A percentile compares a stretch with the other conserved stretches of the same genome.
phyloP scores from a whole-genome alignment of 2,329 filamentous ascomycete species.

The Ophiostoma australiae region DNA sequence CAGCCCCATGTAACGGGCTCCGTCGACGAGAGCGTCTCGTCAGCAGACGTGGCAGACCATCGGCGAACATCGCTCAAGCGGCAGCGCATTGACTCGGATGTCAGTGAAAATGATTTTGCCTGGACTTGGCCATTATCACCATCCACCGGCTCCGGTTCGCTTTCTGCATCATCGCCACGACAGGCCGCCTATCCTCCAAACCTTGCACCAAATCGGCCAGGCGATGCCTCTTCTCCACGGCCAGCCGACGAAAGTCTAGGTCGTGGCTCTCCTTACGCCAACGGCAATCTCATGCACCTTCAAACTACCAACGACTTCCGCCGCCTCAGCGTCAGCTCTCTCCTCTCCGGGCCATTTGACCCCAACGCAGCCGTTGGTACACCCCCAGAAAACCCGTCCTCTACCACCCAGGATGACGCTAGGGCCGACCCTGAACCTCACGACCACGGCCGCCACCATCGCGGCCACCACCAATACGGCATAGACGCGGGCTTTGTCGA shows the following conservation, averaged over 20 bases:
- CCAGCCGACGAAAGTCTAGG: slow-evolving; percentile 15
- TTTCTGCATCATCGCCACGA: slow-evolving; percentile 23
- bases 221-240: slow-evolving; percentile 15
- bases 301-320: slow-evolving; percentile 28
- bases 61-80: slow-evolving; percentile 16
- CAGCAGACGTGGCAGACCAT: slow-evolving; percentile 10
- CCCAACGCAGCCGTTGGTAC: not conserved
- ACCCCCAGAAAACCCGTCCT: not conserved
- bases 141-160: slow-evolving; percentile 23
- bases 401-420: not conserved
- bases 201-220: not conserved
- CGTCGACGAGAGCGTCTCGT: slow-evolving; percentile 14
- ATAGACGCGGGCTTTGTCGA: slow-evolving; percentile 67
- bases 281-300: slow-evolving; percentile 13
- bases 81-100: slow-evolving; percentile 25
- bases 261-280: not conserved
- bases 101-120: slow-evolving; percentile 27
- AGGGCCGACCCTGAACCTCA: not conserved
- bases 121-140: slow-evolving; percentile 28
- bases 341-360: slow-evolving; percentile 46
- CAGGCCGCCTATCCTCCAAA: not conserved
- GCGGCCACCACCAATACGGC: slow-evolving; percentile 53
- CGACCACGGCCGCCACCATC: slow-evolving; percentile 19
- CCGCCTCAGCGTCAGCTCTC: slow-evolving; percentile 60
- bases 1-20: not conserved